Conservation (phyloP, 345 rosid genomes). For the Tarenaya hassleriana region DNA sequence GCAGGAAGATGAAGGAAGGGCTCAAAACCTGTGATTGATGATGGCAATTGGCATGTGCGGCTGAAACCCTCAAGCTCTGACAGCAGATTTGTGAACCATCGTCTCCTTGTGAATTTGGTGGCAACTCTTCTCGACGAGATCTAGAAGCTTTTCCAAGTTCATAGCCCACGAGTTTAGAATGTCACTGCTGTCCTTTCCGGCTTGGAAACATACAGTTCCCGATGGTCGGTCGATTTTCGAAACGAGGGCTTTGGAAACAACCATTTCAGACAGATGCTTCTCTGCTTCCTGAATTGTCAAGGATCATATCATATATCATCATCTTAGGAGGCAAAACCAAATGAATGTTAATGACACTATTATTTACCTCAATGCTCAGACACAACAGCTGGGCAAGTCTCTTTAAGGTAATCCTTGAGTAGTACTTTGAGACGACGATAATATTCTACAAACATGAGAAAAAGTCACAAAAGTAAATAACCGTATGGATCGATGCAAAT, state of each 20-base stretch:
- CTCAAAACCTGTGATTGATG: conserved; percentile 15
- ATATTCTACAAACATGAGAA: conserved; percentile 54
- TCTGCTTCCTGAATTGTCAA: conserved; percentile 63
- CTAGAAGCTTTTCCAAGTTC: conserved; percentile 91
- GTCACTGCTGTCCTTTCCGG: conserved; percentile 72
- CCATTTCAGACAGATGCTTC: conserved; percentile 96
- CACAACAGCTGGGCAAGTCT: conserved; percentile 79
- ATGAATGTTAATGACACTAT: neutral
- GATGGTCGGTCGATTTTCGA: conserved; percentile 78
- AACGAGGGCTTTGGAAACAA: conserved; percentile 70
- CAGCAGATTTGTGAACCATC: conserved; percentile 81
- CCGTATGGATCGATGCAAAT: neutral
- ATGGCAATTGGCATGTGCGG: neutral
- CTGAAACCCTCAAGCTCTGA: conserved; percentile 43
- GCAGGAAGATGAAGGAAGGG: neutral
- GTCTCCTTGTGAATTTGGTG: conserved; percentile 94
- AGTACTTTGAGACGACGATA: conserved; percentile 79
- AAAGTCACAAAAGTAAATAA: neutral
- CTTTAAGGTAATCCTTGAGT: conserved; percentile 66
- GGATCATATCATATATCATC: neutral
- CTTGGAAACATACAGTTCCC: conserved; percentile 70
- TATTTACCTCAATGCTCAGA: conserved; percentile 54
- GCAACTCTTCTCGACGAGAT: conserved; percentile 92
- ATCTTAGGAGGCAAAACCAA: neutral
- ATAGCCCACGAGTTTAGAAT: conserved; percentile 78